Percentiles rank a stretch among this genome's conserved stretches.
These are phyloP conservation scores for Trametes gibbosa DNA, from an alignment of 768 basidiomycete genomes.

Conservation along the genomic window DNA sequence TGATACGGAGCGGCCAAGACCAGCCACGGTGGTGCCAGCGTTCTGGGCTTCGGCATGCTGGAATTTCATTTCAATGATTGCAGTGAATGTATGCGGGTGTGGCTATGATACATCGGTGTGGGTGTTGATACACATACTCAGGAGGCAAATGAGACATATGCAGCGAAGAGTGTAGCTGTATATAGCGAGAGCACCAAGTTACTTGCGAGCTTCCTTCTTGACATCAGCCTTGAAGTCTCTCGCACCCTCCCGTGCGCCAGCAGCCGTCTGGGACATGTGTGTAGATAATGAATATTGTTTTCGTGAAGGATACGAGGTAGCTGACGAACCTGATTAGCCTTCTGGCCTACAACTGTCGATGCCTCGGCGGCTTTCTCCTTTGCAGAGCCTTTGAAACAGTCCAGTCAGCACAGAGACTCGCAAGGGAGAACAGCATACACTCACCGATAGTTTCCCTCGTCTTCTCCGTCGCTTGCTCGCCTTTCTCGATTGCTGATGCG, in stretches of 20 bases:
- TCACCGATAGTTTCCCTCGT: slow-evolving; percentile 38
- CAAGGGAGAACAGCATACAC: not conserved
- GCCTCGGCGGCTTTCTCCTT: slow-evolving; percentile 38
- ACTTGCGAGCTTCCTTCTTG: slow-evolving; percentile 28
- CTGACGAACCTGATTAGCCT: slow-evolving; percentile 38
- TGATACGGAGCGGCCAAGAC: too few species aligned
- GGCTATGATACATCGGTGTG: not conserved
- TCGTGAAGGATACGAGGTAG: not conserved
- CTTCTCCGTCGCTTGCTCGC: slow-evolving; percentile 37
- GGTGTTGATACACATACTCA: slow-evolving; percentile 1
- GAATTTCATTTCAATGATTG: too few species aligned
- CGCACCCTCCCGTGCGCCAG: slow-evolving; percentile 24
- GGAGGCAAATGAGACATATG: not conserved
- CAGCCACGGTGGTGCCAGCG: too few species aligned
- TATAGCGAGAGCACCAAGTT: not conserved
- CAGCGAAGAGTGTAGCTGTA: not conserved
- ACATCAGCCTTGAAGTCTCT: slow-evolving; percentile 30
- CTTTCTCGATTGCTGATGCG: slow-evolving; percentile 42
- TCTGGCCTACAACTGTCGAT: slow-evolving; percentile 34
- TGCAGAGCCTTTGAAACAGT: slow-evolving; percentile 30
- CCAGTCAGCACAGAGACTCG: not conserved
- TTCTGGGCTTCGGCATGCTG: too few species aligned
- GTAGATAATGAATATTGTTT: not conserved
- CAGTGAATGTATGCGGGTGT: too few species aligned
- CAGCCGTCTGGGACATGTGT: slow-evolving; percentile 20